phyloP scores from a whole-genome alignment of 306 rosid species.

The Lablab purpureus region DNA sequence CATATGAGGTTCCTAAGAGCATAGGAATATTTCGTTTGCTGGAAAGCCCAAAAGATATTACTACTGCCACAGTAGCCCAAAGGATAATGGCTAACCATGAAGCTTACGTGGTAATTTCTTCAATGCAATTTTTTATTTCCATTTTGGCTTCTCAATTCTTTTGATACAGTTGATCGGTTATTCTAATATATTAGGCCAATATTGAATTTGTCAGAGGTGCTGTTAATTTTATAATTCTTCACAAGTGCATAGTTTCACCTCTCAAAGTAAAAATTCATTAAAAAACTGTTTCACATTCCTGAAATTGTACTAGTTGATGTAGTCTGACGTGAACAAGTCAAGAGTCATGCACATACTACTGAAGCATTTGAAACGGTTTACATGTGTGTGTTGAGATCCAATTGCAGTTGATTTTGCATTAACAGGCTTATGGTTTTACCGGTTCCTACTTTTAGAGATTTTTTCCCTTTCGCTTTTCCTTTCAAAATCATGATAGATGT shows the following conservation, averaged over 20 bases:
- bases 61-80: constrained; percentile 80
- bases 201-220: not conserved
- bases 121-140: not conserved
- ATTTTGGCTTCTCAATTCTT: not conserved
- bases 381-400: not conserved
- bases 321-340: not conserved
- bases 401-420: not conserved
- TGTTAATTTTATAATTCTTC: constrained; percentile 14
- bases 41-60: constrained; percentile 84
- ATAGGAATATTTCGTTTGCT: constrained; percentile 86
- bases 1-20: constrained; percentile 81
- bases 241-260: not conserved
- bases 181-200: not conserved
- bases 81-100: constrained; percentile 97
- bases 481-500: constrained; percentile 13
- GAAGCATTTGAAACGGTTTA: constrained; percentile 2
- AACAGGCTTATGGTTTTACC: not conserved
- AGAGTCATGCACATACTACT: not conserved
- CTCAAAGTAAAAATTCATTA: not conserved
- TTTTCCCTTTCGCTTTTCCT: not conserved
- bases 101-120: constrained; percentile 72
- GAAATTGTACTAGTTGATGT: not conserved
- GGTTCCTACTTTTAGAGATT: not conserved
- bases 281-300: constrained; percentile 1
- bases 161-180: not conserved